These are phyloP conservation scores for Mycena chlorophos DNA, from an alignment of 768 basidiomycete genomes.

Conservation along the genomic window DNA sequence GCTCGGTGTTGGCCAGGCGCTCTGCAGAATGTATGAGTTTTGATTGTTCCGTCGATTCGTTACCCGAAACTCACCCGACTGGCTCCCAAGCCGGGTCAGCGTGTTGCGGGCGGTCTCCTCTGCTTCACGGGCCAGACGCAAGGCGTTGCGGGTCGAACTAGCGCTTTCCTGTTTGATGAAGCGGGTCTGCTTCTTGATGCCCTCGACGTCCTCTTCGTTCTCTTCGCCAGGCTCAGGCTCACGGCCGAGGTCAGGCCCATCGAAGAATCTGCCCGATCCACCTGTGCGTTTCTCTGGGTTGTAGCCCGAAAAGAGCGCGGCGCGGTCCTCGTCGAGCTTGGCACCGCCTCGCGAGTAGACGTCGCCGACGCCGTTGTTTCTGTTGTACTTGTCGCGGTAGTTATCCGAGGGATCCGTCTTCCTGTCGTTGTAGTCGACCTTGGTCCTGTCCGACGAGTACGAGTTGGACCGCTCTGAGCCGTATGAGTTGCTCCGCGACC, in stretches of 20 bases:
- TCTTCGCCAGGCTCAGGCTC: slow-evolving; percentile 65
- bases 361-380: slow-evolving; percentile 59
- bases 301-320: slow-evolving; percentile 75
- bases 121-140: slow-evolving; percentile 91
- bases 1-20: slow-evolving; percentile 90
- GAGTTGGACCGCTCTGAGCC: slow-evolving; percentile 18
- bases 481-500: slow-evolving; percentile 31
- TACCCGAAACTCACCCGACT: slow-evolving; percentile 69
- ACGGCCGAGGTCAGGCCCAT: slow-evolving; percentile 50
- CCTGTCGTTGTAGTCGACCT: slow-evolving; percentile 11
- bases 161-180: slow-evolving; percentile 91
- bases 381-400: slow-evolving; percentile 47
- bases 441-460: slow-evolving; percentile 19
- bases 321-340: slow-evolving; percentile 65
- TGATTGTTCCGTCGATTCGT: not conserved
- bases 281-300: slow-evolving; percentile 48
- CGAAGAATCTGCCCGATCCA: slow-evolving; percentile 68
- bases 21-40: slow-evolving; percentile 44
- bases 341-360: slow-evolving; percentile 57
- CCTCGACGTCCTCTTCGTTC: slow-evolving; percentile 87
- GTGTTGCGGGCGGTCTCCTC: slow-evolving; percentile 94
- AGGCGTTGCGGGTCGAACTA: slow-evolving; percentile 85
- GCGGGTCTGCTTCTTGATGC: slow-evolving; percentile 89
- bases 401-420: slow-evolving; percentile 14
- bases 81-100: slow-evolving; percentile 78